Base-by-base conservation (phyloP, 306 rosid species). In the Datisca glomerata region DNA sequence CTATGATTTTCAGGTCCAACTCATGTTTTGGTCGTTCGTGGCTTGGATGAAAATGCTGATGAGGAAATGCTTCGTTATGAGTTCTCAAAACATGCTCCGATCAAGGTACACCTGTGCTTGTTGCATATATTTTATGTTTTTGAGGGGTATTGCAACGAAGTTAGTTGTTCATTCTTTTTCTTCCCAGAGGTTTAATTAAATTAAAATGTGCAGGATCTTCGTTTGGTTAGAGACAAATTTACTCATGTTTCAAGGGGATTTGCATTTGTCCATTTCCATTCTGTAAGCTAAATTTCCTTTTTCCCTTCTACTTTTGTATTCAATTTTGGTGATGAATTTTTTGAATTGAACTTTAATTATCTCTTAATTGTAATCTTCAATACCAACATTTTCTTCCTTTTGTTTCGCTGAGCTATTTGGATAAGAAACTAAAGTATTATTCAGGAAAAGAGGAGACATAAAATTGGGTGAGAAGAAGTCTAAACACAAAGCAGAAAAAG, bases 31-130 rank as follows among this genome's bases (percentile, higher is more conserved):
- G 97, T 89, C 56, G 86, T 89, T 55, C 95, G 97, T 14, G 97
- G 97, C 54, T 84, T 89, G 86, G 97, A 83, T 66, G 97, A 89
- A 70, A 84, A 83, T 77, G 94, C 93, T 18, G 97, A 89, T 47
- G 97, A 83, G 72, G 97, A 80, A 74, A 84, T 84, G 95, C 86
- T 89, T 47, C 97, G 97, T 47, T 89, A 83, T 64, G 97, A 89
- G 49, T 89, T 89, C 61, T 89, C 95, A 28, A 89, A 89, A 64
- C 95, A 89, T 70, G 95, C 93, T 63, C 91, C 97, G 45, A 75
- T 89, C 45, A 89, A 89, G 91, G 97, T 89, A 38, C 24, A 15
- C 22, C 41, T 13, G 27, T 23, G 31, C 38, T 3, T n/a, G n/a
- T n/a, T n/a, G n/a, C n/a, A n/a, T n/a, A n/a, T n/a, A n/a, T n/a